phyloP scores from a whole-genome alignment of 768 basidiomycete genomes.

The Leccinum variicolor region DNA sequence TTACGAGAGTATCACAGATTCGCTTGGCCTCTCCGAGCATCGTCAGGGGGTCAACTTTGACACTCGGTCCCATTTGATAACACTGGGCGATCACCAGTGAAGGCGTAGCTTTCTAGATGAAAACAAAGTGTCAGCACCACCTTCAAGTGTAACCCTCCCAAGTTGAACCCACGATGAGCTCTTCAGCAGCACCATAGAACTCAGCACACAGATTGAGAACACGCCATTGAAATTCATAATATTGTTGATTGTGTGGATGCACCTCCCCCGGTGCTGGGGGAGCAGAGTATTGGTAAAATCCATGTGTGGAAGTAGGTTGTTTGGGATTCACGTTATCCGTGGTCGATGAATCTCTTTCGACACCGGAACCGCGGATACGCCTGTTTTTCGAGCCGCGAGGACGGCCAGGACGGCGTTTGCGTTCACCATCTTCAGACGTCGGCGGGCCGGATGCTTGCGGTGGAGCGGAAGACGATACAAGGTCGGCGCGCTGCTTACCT shows the following conservation, averaged over 20 bases:
- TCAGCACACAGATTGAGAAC: slow-evolving; percentile 79
- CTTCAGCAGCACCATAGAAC: slow-evolving; percentile 83
- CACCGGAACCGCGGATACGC: slow-evolving; percentile 39
- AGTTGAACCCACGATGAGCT: slow-evolving; percentile 62
- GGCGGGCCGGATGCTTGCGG: slow-evolving; percentile 18
- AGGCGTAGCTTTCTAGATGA: slow-evolving; percentile 49
- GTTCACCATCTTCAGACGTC: slow-evolving; percentile 35
- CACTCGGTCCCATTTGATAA: slow-evolving; percentile 68
- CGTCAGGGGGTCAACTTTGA: slow-evolving; percentile 67
- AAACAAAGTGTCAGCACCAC: slow-evolving; percentile 6
- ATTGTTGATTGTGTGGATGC: slow-evolving; percentile 68
- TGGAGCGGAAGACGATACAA: slow-evolving; percentile 27
- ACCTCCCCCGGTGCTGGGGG: slow-evolving; percentile 45
- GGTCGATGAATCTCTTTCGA: slow-evolving; percentile 22
- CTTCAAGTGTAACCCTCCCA: slow-evolving; percentile 6
- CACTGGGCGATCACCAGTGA: slow-evolving; percentile 77
- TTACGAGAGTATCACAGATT: slow-evolving; percentile 72
- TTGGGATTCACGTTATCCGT: slow-evolving; percentile 23
- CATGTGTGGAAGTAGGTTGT: slow-evolving; percentile 31
- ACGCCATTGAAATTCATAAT: slow-evolving; percentile 86
- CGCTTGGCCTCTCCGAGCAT: slow-evolving; percentile 78
- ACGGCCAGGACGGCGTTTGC: slow-evolving; percentile 73
- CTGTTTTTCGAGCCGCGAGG: slow-evolving; percentile 79
- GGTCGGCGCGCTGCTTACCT: slow-evolving; percentile 20
- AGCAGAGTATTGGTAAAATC: slow-evolving; percentile 44